Evolutionary conservation across 2,329 filamentous ascomycete genomes (phyloP).

Genomic region (Microdochium bolleyi): DNA sequence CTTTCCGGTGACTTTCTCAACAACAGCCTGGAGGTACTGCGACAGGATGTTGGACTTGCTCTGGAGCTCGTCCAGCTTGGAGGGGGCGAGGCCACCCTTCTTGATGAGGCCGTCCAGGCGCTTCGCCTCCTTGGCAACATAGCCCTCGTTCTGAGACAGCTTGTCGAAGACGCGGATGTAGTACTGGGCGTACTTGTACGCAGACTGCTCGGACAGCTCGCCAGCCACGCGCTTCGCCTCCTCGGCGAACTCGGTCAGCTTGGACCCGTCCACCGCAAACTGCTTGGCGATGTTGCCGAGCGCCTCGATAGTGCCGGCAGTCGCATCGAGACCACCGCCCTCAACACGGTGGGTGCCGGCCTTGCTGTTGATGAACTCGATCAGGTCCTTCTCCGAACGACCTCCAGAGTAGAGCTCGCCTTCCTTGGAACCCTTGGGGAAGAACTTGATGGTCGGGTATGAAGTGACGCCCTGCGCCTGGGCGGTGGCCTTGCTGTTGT

Average conservation of each 20-base stretch:
- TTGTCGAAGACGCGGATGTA: slow-evolving; percentile 90
- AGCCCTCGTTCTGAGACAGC: slow-evolving; percentile 67
- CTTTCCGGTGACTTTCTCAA: slow-evolving; percentile 49
- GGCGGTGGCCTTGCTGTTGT: slow-evolving; percentile 71
- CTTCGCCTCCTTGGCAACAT: slow-evolving; percentile 76
- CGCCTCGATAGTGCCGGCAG: slow-evolving; percentile 73
- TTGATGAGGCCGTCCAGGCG: slow-evolving; percentile 71
- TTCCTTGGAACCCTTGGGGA: slow-evolving; percentile 74
- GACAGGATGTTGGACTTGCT: slow-evolving; percentile 82
- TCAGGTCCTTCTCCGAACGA: slow-evolving; percentile 67
- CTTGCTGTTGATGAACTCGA: slow-evolving; percentile 82
- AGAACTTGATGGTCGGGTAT: slow-evolving; percentile 98
- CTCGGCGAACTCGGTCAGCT: slow-evolving; percentile 54
- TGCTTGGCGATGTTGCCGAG: slow-evolving; percentile 72
- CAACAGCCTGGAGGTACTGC: slow-evolving; percentile 60
- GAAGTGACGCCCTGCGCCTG: slow-evolving; percentile 69
- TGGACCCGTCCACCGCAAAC: slow-evolving; percentile 53
- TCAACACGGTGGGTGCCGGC: slow-evolving; percentile 76
- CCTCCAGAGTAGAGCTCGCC: slow-evolving; percentile 64
- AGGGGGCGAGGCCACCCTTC: slow-evolving; percentile 77
- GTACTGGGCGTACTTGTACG: slow-evolving; percentile 82
- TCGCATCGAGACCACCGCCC: slow-evolving; percentile 71
- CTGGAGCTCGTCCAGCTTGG: slow-evolving; percentile 84
- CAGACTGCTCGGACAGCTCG: slow-evolving; percentile 50
- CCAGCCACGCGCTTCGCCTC: slow-evolving; percentile 67